Base-by-base conservation (phyloP, 345 rosid genomes). In the Rhodomyrtus tomentosa region DNA sequence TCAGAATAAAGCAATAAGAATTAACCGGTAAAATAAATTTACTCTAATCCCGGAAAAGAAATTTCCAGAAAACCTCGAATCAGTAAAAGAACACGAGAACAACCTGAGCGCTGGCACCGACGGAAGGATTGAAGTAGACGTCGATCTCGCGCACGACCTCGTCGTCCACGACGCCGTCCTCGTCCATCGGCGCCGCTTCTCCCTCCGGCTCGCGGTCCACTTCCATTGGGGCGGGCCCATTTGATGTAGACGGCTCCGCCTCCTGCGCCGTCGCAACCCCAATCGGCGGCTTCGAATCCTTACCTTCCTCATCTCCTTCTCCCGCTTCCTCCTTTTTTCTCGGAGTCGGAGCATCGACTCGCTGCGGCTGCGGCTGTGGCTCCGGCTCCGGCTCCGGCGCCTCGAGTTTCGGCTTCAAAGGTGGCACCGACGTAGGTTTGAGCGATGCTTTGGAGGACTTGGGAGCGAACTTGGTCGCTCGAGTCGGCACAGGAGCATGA, bases 81-180 rank as follows among this genome's bases (percentile, higher is more conserved):
- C 79, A 29, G 22, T 10, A 0, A 0, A 36, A 4, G 85, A 21
- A 85, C 24, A 38, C 21, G 50, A 48, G 48, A 18, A 48, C 76
- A 25, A 95, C 98, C 94, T 91, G 87, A 83, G 96, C 87, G 24
- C 89, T 81, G 27, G 89, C 51, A 49, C 88, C 93, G 13, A 91
- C 58, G 32, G 93, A 91, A 1, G 98, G 96, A 76, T 90, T 93
- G 73, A 92, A 91, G 91, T 84, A 94, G 68, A 96, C 98, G 38
- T 96, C 98, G 42, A 96, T 93, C 89, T 94, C 98, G 8, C 98
- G 96, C 89, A 88, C 90, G 82, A 94, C 96, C 88, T 92, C 93
- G 38, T 92, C 95, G 36, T 84, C 89, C 76, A 82, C 88, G 82
- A 10, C 84, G 3, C 84, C 88, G 42, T 72, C 72, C 48, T 74